Conservation (phyloP, 148 eudicot genomes). For the Chenopodium album region DNA sequence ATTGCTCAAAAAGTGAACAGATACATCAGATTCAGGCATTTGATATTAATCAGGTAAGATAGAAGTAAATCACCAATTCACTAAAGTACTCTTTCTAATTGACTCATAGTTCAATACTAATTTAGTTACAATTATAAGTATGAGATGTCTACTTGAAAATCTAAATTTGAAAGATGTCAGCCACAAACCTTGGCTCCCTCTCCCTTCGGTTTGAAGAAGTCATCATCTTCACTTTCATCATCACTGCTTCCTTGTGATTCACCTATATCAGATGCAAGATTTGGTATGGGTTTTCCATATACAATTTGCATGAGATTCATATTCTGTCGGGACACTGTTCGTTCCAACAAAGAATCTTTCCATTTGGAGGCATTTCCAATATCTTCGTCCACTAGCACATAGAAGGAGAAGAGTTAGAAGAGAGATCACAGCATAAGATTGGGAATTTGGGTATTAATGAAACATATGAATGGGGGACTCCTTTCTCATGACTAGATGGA, state of each 20-base stretch:
- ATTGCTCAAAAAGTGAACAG: slow-evolving; percentile 1
- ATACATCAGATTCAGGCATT: slow-evolving; percentile 1
- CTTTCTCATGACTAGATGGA: not conserved
- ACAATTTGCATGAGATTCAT: slow-evolving; percentile 82
- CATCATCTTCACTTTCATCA: slow-evolving; percentile 68
- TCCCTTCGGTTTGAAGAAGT: slow-evolving; percentile 83
- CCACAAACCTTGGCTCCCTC: slow-evolving; percentile 79
- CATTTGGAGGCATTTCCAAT: slow-evolving; percentile 82
- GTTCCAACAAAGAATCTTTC: slow-evolving; percentile 72
- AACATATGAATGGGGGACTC: not conserved
- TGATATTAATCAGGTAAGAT: not conserved
- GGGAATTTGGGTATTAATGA: not conserved
- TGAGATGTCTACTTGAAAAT: not conserved
- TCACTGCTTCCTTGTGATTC: slow-evolving; percentile 48
- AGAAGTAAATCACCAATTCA: slow-evolving; percentile 3
- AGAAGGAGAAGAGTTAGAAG: slow-evolving; percentile 6
- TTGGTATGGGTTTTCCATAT: slow-evolving; percentile 52
- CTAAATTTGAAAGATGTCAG: not conserved
- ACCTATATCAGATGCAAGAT: slow-evolving; percentile 18
- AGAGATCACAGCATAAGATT: not conserved
- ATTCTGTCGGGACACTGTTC: slow-evolving; percentile 48
- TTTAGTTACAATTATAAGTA: not conserved
- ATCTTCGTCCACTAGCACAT: slow-evolving; percentile 40
- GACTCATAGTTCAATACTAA: not conserved
- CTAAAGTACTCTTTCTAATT: slow-evolving; percentile 1